Evolutionary conservation across 441 rosid genomes (phyloP), one percentile per base, ranked within the genome.

Genomic region (Flueggea neowawraea): DNA sequence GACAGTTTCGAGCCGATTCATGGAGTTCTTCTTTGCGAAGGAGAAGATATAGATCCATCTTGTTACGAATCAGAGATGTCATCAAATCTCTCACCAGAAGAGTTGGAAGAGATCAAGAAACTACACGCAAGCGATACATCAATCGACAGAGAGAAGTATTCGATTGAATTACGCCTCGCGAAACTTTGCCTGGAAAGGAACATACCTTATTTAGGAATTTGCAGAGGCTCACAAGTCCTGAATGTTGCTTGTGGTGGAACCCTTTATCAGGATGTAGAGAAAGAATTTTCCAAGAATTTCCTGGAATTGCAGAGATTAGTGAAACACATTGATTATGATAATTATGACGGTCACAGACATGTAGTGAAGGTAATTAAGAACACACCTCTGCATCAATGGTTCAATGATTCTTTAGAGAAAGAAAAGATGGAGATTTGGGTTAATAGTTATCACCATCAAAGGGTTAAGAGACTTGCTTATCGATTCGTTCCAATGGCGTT

Each of bases 1-100:
- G 84, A 89, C 15, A 91, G 97, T 80, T 91, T 91, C 72, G 86
- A 89, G 71, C 96, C 97, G 0, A 87, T 91, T 79, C 95, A 91
- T 32, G 96, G 96, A 10, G 95, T 91, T 43, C 89, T 91, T 16
- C 91, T 89, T 0, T 91, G 97, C 48, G 96, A 91, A 77, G 97
- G 97, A 12, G 97, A 91, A 72, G 96, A 91, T 54, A 75, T 91
- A n/a, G 97, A 88, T 71, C 94, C 97, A 28, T 82, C 94, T 12
- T 84, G 77, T 33, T 88, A 91, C 31, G 83, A 83, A 13, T 61
- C 80, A 2, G 83, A 83, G 10, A 55, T 74, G 3, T 65, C 88
- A 3, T 78, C 70, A 0, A 73, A 22, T 22, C 28, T 90, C 55
- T 79, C 87, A 0, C 74, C 69, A 0, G 87, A 80, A 57, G 96